Base-by-base conservation (phyloP, 2,329 filamentous ascomycete genomes). In the Colletotrichum spinosum region DNA sequence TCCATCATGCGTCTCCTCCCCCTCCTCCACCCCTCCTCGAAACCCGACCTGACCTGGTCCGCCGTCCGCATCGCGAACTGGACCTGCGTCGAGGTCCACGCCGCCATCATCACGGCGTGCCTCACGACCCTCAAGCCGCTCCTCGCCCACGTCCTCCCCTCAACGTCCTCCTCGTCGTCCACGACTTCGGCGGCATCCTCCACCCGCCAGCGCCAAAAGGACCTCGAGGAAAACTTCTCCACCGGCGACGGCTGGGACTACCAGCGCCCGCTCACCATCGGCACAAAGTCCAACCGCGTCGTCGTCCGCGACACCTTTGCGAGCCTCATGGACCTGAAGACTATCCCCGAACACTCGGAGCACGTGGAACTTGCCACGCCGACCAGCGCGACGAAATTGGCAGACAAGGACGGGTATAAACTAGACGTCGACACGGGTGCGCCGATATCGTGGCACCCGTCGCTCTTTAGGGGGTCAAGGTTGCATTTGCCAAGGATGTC, bases 41-140 rank as follows among this genome's bases (percentile, higher is more conserved):
- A 6, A 53, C 58, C n/a, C 33, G 75, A 77, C 59, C 68, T 73
- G 41, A 73, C 75, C 15, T 76, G 72, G 58, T 69, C 68, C 38
- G 69, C 68, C 53, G 68, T 74, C 34, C 55, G 72, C 13, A 69
- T 77, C 48, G 71, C 74, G 41, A 76, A 73, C 67, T 77, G 76
- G 75, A 78, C 76, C n/a, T 67, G 67, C 10, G 68, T 77, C 62
- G 77, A 79, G 51, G 73, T 77, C 62, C 77, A 77, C 69, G 69
- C 74, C 6, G 73, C 74, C 58, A 77, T 80, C 41, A 69, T 72
- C 8, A 77, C 76, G 60, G 77, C 77, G 42, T 77, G 74, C 68
- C 72, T 77, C 46, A 76, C 77, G 60, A 78, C 77, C 7, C 72
- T 79, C 10, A 79, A 79, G 51, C 78, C 78, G 1, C 71, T 79